Percentiles rank a stretch among this genome's conserved stretches.
These are phyloP conservation scores for Daldinia childiae DNA, from an alignment of 495 filamentous ascomycete genomes.

Conservation along the genomic window DNA sequence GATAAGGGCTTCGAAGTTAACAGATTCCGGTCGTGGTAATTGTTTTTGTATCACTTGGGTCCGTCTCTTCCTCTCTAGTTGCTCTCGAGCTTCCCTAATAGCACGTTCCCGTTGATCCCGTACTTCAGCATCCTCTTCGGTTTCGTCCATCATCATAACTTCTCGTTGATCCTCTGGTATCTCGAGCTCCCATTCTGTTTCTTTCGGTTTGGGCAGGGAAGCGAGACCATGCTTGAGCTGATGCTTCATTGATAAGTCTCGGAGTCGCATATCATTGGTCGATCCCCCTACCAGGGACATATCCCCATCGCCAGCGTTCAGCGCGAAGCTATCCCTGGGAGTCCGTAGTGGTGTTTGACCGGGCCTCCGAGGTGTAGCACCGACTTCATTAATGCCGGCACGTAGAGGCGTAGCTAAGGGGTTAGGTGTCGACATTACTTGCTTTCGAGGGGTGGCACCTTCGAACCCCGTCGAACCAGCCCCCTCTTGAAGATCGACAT, in stretches of 20 bases:
- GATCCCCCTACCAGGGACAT: constrained; percentile 78
- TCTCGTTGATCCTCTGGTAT: constrained; percentile 86
- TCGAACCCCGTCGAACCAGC: constrained; percentile 87
- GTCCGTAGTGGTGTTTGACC: constrained; percentile 92
- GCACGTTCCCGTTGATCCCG: constrained; percentile 77
- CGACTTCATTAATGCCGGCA: constrained; percentile 70
- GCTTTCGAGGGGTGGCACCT: constrained; percentile 80
- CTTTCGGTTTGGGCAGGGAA: constrained; percentile 89
- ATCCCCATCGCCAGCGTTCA: constrained; percentile 74
- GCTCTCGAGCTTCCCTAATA: constrained; percentile 73
- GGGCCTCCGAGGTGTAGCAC: constrained; percentile 74
- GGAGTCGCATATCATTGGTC: constrained; percentile 77
- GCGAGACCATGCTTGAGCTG: constrained; percentile 77
- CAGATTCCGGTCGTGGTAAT: constrained; percentile 77
- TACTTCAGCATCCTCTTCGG: constrained; percentile 85
- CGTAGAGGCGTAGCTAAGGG: constrained; percentile 93
- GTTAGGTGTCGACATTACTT: constrained; percentile 88
- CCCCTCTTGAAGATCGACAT: constrained; percentile 86
- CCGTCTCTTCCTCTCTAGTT: constrained; percentile 80
- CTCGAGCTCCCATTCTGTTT: constrained; percentile 90
- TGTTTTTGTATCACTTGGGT: constrained; percentile 89
- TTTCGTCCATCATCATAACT: constrained; percentile 59
- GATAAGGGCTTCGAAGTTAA: constrained; percentile 76
- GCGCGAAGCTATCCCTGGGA: constrained; percentile 85
- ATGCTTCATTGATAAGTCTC: constrained; percentile 75